A percentile compares a stretch with the other conserved stretches of the same genome.
Conservation (phyloP, 2,329 filamentous ascomycete species). For the Emmonsia crescens region DNA sequence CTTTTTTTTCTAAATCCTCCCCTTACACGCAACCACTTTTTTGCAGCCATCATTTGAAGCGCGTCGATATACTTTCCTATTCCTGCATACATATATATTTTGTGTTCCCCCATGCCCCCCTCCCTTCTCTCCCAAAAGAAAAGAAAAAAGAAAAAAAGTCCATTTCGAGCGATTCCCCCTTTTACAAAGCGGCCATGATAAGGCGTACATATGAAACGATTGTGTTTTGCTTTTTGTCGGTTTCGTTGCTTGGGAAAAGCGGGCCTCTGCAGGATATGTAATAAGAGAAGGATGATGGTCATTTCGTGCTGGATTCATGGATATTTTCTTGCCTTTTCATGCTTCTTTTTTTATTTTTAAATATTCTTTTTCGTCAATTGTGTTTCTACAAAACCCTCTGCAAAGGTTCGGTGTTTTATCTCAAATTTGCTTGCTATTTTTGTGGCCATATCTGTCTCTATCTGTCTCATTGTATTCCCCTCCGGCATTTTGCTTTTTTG, state of each 20-base stretch:
- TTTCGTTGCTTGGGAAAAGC: conserved; percentile 4
- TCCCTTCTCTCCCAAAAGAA: background rate
- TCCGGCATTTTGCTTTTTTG: background rate
- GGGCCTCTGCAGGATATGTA: background rate
- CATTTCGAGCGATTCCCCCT: background rate
- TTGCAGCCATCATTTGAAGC: background rate
- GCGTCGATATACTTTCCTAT: background rate
- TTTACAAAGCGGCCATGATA: conserved; percentile 3
- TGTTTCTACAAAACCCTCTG: background rate
- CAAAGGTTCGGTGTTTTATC: background rate
- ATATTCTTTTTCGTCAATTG: background rate
- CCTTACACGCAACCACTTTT: background rate
- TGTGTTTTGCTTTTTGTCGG: conserved; percentile 7
- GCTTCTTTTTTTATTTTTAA: background rate
- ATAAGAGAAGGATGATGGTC: background rate
- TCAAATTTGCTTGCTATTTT: conserved; percentile 5
- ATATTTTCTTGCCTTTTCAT: conserved; percentile 9
- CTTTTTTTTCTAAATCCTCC: background rate
- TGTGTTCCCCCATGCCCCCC: background rate
- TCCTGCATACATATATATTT: conserved; percentile 7
- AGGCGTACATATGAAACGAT: conserved; percentile 5
- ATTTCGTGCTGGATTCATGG: conserved; percentile 3
- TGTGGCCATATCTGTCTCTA: conserved; percentile 3
- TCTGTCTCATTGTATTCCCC: conserved; percentile 7
- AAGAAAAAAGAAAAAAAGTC: background rate